Base-by-base conservation (phyloP, 2,329 filamentous ascomycete species). In the Fusarium sulawesiense region DNA sequence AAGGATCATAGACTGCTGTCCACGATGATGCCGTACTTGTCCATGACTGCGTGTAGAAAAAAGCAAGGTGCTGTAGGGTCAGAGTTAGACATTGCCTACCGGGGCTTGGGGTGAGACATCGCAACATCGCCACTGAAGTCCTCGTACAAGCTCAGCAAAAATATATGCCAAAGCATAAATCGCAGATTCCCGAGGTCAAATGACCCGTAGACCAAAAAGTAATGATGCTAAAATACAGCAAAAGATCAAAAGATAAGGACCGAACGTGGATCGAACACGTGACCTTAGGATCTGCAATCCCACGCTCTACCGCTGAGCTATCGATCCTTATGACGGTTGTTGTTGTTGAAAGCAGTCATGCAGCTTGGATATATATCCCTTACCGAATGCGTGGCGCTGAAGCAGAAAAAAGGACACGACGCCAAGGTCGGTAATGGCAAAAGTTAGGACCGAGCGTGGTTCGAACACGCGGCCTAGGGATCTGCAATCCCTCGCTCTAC, bases 401-500 rank as follows among this genome's bases (percentile, higher is more conserved):
- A 45, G 44, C 23, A 50, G 57, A 62, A 69, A 69, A 69, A 69
- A 68, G 25, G 10, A 60, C 23, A 54, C 21, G 29, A 47, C 44
- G 16, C 42, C 44, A n/a, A 7, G 11, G 10, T 29, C 56, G 25
- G 20, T 10, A 16, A 4, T 16, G 23, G 45, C 45, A 68, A 70
- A 70, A 70, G 48, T 10, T 8, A 70, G 67, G 67, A 70, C 62
- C 67, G 67, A 70, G 66, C 67, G 67, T 70, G 67, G 62, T 53
- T 70, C 66, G 66, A 70, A 70, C 66, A 70, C 66, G 66, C 66
- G 66, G 45, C 66, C 66, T 70, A 66, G 61, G 62, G 66, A 70
- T 70, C 66, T 70, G 67, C 67, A 70, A 70, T 70, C 67, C 63
- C 67, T 67, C 67, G 67, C 67, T 70, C 66, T 70, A 70, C 67